Conservation (phyloP, 108 stramenopile genomes). For the Tribonema minus region DNA sequence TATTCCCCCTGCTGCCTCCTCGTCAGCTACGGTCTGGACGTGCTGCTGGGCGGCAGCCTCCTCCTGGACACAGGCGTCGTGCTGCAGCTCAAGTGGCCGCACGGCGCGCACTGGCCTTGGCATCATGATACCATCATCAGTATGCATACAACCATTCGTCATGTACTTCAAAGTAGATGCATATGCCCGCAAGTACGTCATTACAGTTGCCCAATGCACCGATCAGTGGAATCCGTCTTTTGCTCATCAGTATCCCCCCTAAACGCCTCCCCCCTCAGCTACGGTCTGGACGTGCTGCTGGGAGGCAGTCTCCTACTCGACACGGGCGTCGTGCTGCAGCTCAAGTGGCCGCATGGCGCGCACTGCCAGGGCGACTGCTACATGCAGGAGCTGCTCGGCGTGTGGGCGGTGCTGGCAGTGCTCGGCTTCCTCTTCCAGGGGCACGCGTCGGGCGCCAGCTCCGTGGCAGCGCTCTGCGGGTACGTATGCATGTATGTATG, state of each 20-base stretch:
- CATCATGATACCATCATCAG: neutral
- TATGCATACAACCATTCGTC: neutral
- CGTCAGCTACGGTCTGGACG: neutral
- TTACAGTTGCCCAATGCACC: neutral
- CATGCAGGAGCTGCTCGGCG: neutral
- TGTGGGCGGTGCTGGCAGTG: slow-evolving; percentile 5
- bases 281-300: neutral
- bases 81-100: neutral
- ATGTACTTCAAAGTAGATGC: neutral
- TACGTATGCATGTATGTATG: too few species aligned
- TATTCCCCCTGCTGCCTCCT: neutral
- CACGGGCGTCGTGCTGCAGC: neutral
- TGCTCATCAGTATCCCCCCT: neutral
- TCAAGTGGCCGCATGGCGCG: neutral
- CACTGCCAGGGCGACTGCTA: slow-evolving; percentile 16
- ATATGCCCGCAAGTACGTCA: too few species aligned
- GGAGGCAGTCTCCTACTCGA: neutral
- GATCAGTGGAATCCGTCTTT: neutral
- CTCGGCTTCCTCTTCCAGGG: slow-evolving; percentile 16
- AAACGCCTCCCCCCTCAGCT: neutral
- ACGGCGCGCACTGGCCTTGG: neutral
- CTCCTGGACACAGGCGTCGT: too few species aligned
- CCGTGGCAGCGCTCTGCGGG: neutral
- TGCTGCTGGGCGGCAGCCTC: neutral
- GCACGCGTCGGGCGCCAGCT: neutral